These are phyloP conservation scores for Rhizophora mangle DNA, from an alignment of 345 rosid genomes.

Conservation along the genomic window DNA sequence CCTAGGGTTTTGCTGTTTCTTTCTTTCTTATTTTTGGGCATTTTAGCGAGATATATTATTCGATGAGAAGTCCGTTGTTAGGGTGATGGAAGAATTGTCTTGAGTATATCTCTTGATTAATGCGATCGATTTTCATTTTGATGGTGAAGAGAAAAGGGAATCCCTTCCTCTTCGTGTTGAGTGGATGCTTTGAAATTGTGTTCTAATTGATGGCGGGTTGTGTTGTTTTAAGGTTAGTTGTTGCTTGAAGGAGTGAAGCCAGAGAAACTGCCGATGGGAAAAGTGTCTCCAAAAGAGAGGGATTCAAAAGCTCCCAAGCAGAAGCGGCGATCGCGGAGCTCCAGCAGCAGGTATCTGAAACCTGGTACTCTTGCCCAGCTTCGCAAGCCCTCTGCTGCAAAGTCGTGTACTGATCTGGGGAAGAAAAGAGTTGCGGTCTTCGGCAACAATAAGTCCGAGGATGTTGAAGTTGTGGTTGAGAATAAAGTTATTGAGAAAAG, in stretches of 20 bases:
- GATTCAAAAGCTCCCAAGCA: slow-evolving; percentile 39
- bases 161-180: too few species aligned
- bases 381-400: slow-evolving; percentile 48
- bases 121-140: too few species aligned
- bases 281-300: slow-evolving; percentile 58
- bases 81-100: too few species aligned
- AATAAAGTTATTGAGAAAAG: slow-evolving; percentile 38
- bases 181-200: not conserved
- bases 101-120: too few species aligned
- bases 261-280: slow-evolving; percentile 44
- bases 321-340: slow-evolving; percentile 50
- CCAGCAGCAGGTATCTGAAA: slow-evolving; percentile 61
- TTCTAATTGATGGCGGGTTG: slow-evolving; percentile 19
- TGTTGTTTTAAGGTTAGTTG: not conserved
- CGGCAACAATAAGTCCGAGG: slow-evolving; percentile 41
- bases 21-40: too few species aligned
- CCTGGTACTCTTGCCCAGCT: slow-evolving; percentile 87
- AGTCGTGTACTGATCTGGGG: slow-evolving; percentile 72
- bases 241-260: not conserved
- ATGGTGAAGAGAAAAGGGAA: not conserved
- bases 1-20: too few species aligned
- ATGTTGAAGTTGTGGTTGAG: slow-evolving; percentile 24
- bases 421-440: slow-evolving; percentile 63
- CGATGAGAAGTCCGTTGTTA: too few species aligned
- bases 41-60: too few species aligned